Evolutionary conservation across 331 rosid species (phyloP), one percentile per base, ranked within the genome.

Genomic region (Quercus phellos): DNA sequence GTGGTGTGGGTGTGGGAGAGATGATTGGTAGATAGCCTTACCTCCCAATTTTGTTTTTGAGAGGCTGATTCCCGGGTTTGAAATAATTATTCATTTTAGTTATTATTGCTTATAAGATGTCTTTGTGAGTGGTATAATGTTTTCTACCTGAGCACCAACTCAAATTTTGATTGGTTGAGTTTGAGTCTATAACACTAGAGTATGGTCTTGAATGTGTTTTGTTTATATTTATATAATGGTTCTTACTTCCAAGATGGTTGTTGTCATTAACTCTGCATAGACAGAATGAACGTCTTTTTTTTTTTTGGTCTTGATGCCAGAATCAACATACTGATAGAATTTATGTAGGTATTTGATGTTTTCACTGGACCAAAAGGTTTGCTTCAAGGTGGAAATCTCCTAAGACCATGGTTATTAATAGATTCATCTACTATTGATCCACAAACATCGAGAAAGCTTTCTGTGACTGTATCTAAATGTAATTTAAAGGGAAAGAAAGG

Each of bases 371-470:
- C 89, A 35, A 85, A 90, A 87, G 98, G 98, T 85, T 87, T 94
- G 86, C 91, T 92, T 80, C 85, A 83, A 66, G 90, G 90, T 78
- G 97, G 91, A 77, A 85, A 81, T 68, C 82, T 78, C 72, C 34
- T 94, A 69, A 85, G 92, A 83, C 98, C 97, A 2, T 85, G 94
- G 97, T 78, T 92, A 58, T 78, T 92, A 70, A 87, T 90, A 84
- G 97, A 94, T 84, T 90, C 98, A 27, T 94, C 98, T 61, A 87
- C 95, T 74, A 89, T 92, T 70, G 98, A 94, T 88, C 97, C 98
- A 54, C 93, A 86, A 82, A 89, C 95, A 61, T 92, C 97, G 0
- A 87, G 94, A 88, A 89, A 85, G 68, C 93, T 94, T 83, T 90
- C 96, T 73, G 78, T 77, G 5, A 78, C 85, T 51, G 58, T 94